Conservation (phyloP, 2,329 filamentous ascomycete genomes). For the Pleomassaria siparia region DNA sequence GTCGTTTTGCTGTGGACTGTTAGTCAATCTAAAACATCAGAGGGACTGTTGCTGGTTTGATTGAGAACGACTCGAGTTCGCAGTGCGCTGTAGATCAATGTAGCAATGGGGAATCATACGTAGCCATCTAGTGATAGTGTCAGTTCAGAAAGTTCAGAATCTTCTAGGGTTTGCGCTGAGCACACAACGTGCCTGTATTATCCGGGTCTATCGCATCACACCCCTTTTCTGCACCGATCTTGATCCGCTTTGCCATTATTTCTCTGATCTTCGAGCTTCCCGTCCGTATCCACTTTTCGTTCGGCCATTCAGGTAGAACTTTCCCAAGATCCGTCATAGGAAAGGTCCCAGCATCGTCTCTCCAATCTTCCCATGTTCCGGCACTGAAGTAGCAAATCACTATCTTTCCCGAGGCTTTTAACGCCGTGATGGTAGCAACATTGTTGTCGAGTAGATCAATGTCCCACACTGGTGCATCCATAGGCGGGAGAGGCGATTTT, state of each 20-base stretch:
- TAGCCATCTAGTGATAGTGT: constrained; percentile 56
- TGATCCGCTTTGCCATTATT: constrained; percentile 64
- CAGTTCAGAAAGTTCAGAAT: constrained; percentile 1
- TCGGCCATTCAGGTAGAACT: constrained; percentile 52
- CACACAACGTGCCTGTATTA: constrained; percentile 57
- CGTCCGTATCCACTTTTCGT: constrained; percentile 67
- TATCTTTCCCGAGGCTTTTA: constrained; percentile 52
- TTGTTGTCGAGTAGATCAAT: constrained; percentile 60
- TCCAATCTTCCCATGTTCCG: constrained; percentile 65
- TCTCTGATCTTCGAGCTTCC: constrained; percentile 57
- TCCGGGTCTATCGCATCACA: constrained; percentile 70
- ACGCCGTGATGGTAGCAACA: constrained; percentile 41
- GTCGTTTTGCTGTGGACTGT: constrained; percentile 28
- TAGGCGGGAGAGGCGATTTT: constrained; percentile 27
- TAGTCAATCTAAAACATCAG: too few species aligned
- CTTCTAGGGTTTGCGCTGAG: neutral
- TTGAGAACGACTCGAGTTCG: too few species aligned
- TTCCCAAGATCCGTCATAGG: neutral
- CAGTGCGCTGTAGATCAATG: neutral
- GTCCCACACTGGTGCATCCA: constrained; percentile 45
- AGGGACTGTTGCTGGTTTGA: too few species aligned
- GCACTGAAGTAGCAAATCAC: constrained; percentile 76
- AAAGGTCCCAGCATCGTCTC: constrained; percentile 50
- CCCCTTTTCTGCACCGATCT: constrained; percentile 59
- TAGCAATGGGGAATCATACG: constrained; percentile 32